phyloP scores from a whole-genome alignment of 306 rosid genomes.

The Lablab purpureus region DNA sequence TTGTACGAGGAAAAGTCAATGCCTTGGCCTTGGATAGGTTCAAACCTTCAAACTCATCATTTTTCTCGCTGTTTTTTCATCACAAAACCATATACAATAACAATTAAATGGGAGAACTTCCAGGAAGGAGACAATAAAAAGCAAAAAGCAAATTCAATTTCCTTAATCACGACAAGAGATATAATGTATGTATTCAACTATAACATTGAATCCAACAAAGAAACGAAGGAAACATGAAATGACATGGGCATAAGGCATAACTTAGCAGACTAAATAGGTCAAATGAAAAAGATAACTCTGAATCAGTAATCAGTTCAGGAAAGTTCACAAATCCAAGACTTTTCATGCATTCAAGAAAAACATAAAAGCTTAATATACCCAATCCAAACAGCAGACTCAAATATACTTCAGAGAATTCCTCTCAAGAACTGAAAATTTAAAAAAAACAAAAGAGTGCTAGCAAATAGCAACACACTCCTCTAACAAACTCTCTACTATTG shows the following conservation, averaged over 20 bases:
- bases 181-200: background rate
- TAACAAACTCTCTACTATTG: background rate
- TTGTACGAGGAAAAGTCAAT: constrained; percentile 57
- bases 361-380: background rate
- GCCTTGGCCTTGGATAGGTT: constrained; percentile 57
- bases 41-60: constrained; percentile 35
- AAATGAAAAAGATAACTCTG: background rate
- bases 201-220: constrained; percentile 24
- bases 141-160: constrained; percentile 6
- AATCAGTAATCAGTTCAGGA: background rate
- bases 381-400: constrained; percentile 28
- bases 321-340: constrained; percentile 16
- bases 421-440: background rate
- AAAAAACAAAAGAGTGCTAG: background rate
- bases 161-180: background rate
- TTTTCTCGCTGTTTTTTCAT: constrained; percentile 52
- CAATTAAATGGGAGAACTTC: background rate
- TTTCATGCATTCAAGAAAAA: constrained; percentile 26
- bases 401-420: background rate
- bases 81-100: constrained; percentile 7
- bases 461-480: background rate
- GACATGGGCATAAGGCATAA: background rate
- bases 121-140: background rate
- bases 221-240: constrained; percentile 3
- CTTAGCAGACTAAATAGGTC: background rate